Conservation (phyloP, 805 yeast genomes). For the Myxozyma nipponensis region DNA sequence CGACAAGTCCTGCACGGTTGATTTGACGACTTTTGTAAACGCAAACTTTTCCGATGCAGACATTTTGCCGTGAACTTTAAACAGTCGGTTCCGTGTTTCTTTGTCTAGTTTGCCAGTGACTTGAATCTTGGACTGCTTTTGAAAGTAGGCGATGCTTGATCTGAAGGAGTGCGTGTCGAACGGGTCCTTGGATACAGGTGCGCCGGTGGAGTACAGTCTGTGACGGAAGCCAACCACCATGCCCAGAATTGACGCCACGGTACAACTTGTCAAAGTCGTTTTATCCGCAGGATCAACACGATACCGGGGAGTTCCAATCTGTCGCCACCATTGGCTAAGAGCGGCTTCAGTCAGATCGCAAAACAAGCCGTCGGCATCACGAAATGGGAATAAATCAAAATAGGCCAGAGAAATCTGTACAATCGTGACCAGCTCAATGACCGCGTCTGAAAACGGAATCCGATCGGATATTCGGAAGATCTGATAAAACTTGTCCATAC, state of each 20-base stretch:
- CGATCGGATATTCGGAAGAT: conserved; percentile 52
- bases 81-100: conserved; percentile 49
- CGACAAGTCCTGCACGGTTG: conserved; percentile 65
- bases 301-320: conserved; percentile 49
- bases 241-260: conserved; percentile 78
- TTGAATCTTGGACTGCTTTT: conserved; percentile 58
- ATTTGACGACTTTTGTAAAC: conserved; percentile 63
- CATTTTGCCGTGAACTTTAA: conserved; percentile 46
- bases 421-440: conserved; percentile 65
- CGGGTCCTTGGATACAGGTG: conserved; percentile 75
- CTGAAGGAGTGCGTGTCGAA: conserved; percentile 69
- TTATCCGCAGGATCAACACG: conserved; percentile 47
- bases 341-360: conserved; percentile 76
- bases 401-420: conserved; percentile 75
- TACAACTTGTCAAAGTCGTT: conserved; percentile 51
- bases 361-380: conserved; percentile 75
- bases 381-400: conserved; percentile 65
- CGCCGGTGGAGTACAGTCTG: conserved; percentile 53
- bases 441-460: conserved; percentile 62
- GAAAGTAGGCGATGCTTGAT: conserved; percentile 68
- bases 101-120: conserved; percentile 51
- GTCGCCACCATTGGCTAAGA: conserved; percentile 74
- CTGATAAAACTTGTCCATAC: conserved; percentile 75
- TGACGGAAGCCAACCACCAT: conserved; percentile 63
- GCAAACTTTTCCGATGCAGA: conserved; percentile 44